Evolutionary conservation across 176 grass and related monocot species (phyloP).

Genomic region (Phragmites australis): DNA sequence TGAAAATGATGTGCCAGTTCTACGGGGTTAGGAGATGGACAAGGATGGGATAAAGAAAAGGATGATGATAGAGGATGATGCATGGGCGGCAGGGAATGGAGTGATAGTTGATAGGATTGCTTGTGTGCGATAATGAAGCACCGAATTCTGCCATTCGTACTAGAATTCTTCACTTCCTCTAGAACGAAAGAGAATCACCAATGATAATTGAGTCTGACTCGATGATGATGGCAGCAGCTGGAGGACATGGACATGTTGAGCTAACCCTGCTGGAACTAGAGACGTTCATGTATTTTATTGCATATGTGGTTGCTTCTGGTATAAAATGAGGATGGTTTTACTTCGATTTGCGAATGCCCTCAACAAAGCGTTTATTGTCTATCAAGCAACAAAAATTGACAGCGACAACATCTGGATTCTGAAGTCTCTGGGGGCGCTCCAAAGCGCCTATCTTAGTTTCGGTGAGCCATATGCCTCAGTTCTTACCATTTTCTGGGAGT

Average conservation of each 20-base stretch:
- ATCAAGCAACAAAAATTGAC: neutral
- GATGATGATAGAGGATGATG: constrained; percentile 6
- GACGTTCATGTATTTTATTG: neutral
- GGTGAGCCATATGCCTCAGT: neutral
- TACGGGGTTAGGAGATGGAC: neutral
- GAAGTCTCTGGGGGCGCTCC: neutral
- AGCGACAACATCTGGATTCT: neutral
- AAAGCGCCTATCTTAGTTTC: neutral
- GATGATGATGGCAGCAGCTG: neutral
- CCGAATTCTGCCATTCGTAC: neutral
- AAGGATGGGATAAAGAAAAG: neutral
- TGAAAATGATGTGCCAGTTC: constrained; percentile 29
- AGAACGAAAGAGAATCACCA: neutral
- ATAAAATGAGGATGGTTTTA: neutral
- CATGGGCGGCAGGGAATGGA: constrained; percentile 5
- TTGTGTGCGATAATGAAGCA: neutral
- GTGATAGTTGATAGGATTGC: neutral
- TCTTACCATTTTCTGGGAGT: neutral
- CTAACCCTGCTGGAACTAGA: neutral
- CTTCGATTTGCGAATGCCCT: neutral
- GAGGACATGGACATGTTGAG: neutral
- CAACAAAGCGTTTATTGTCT: too few relatives aligned
- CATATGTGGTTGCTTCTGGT: neutral
- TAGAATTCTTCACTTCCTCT: neutral
- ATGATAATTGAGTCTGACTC: neutral